Evolutionary conservation across 495 filamentous ascomycete genomes (phyloP), one percentile per base, ranked within the genome.

Genomic region (Lasiosphaeria miniovina): DNA sequence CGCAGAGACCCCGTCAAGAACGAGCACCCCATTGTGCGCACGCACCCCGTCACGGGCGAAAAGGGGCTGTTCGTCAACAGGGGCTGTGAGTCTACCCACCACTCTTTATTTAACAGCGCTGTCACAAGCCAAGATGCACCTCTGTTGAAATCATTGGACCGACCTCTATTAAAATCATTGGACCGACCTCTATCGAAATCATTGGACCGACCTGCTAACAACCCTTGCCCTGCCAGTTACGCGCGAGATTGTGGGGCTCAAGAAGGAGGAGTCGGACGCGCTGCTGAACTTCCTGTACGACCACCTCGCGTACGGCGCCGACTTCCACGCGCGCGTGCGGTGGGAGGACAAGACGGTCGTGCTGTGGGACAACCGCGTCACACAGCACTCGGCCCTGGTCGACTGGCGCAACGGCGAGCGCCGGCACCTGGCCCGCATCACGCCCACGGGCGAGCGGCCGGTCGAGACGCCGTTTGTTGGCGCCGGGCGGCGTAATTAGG

Each of bases 301-400:
- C 41, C 54, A 56, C 43, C 41, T 56, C 54, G 38, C 38, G 5
- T 45, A 17, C 24, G 54, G 54, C 40, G 36, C 14, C 54, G 54
- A 56, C 41, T 56, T 56, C 31, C 54, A 56, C 10, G 54, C 43
- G 1, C 54, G 54, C 11, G 41, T 56, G 7, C 36, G 38, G 12
- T 56, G 54, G 54, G 33, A 36, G 12, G 17, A n/a, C 8, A 31
- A 32, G 8, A 56, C 36, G 10, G 38, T 56, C n/a, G 54, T 56
- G 17, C 32, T 56, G 24, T 56, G 36, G 32, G 54, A 56, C 24
- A 56, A 56, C 54, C 54, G 54, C 33, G 50, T 52, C 12, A 52
- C 50, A 12, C 50, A 52, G 50, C 50, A 52, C 50, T 52, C 50
- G 32, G 50, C 50, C 33, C 33, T 52, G 6, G 34, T 52, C 6